Conservation (phyloP, 2,329 filamentous ascomycete genomes). For the Acrocalymma vagum region DNA sequence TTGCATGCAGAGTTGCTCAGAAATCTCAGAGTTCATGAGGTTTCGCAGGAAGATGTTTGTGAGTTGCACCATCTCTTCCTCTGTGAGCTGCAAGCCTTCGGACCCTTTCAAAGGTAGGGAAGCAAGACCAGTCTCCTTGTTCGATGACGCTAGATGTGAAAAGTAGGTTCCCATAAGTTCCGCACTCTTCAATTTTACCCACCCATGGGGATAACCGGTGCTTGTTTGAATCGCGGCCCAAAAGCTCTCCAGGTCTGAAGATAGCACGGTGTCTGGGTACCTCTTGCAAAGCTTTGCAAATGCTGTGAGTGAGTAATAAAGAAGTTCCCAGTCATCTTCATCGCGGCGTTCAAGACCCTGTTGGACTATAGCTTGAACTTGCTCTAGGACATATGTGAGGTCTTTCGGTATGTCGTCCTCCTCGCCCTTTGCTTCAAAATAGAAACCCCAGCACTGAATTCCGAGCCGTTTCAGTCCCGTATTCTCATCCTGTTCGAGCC, state of each 20-base stretch:
- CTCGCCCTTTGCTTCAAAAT: slow-evolving; percentile 69
- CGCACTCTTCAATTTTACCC: slow-evolving; percentile 80
- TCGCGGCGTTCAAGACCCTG: slow-evolving; percentile 61
- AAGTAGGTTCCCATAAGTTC: slow-evolving; percentile 81
- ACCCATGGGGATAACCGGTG: slow-evolving; percentile 74
- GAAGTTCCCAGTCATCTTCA: slow-evolving; percentile 72
- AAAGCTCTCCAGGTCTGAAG: slow-evolving; percentile 66
- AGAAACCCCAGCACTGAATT: slow-evolving; percentile 82
- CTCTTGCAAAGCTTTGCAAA: slow-evolving; percentile 73
- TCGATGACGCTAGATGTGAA: slow-evolving; percentile 76
- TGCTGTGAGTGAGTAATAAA: slow-evolving; percentile 77
- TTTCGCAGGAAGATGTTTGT: slow-evolving; percentile 65
- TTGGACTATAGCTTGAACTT: slow-evolving; percentile 60
- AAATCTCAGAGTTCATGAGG: slow-evolving; percentile 70
- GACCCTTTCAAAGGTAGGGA: slow-evolving; percentile 72
- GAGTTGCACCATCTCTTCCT: slow-evolving; percentile 68
- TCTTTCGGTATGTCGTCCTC: slow-evolving; percentile 71
- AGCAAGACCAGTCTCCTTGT: slow-evolving; percentile 61
- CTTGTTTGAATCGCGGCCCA: slow-evolving; percentile 76
- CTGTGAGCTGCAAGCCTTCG: slow-evolving; percentile 73
- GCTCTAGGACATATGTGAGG: slow-evolving; percentile 64
- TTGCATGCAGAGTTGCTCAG: slow-evolving; percentile 79
- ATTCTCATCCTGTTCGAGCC: slow-evolving; percentile 80
- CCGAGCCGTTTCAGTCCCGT: slow-evolving; percentile 74
- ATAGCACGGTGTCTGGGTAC: slow-evolving; percentile 71